Percentiles rank a stretch among this genome's conserved stretches.
These are phyloP conservation scores for Candida loeiensis DNA, from an alignment of 805 yeast species.

Conservation along the genomic window DNA sequence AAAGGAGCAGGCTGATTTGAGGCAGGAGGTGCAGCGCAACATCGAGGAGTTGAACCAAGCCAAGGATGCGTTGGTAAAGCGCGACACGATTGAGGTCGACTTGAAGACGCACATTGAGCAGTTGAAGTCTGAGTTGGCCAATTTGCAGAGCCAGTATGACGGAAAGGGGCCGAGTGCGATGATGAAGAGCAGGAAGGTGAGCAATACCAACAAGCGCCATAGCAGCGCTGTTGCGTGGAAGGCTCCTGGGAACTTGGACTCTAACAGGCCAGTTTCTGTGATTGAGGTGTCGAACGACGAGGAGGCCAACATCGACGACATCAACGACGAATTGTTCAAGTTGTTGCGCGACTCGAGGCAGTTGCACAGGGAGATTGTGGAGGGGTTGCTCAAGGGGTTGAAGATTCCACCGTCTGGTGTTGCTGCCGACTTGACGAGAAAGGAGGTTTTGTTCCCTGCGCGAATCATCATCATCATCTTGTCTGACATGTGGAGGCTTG, in stretches of 20 bases:
- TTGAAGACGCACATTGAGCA: conserved; percentile 59
- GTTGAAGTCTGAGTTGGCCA: conserved; percentile 49
- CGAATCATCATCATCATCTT: conserved; percentile 87
- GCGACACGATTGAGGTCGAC: conserved; percentile 63
- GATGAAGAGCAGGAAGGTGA: conserved; percentile 27
- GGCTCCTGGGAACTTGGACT: conserved; percentile 34
- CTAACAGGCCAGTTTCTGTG: conserved; percentile 58
- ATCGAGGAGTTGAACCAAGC: conserved; percentile 61
- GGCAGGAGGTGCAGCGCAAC: conserved; percentile 58
- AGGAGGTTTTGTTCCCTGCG: conserved; percentile 94
- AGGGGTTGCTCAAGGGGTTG: conserved; percentile 79
- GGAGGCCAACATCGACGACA: conserved; percentile 57
- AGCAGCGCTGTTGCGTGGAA: conserved; percentile 38
- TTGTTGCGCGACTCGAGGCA: conserved; percentile 67
- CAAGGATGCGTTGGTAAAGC: conserved; percentile 53
- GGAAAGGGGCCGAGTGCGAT: conserved; percentile 25
- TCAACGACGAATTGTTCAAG: conserved; percentile 71
- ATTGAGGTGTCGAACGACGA: conserved; percentile 55
- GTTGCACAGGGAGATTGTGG: conserved; percentile 79
- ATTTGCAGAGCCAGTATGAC: conserved; percentile 34
- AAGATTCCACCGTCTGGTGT: conserved; percentile 84
- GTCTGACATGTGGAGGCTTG: conserved; percentile 98
- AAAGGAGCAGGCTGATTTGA: conserved; percentile 58
- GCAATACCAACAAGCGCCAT: conserved; percentile 38
- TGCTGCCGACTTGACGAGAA: conserved; percentile 76